A percentile compares a stretch with the other conserved stretches of the same genome.
Evolutionary conservation across 2,329 filamentous ascomycete species (phyloP).

Genomic region (Aspergillus ochraceoroseus): DNA sequence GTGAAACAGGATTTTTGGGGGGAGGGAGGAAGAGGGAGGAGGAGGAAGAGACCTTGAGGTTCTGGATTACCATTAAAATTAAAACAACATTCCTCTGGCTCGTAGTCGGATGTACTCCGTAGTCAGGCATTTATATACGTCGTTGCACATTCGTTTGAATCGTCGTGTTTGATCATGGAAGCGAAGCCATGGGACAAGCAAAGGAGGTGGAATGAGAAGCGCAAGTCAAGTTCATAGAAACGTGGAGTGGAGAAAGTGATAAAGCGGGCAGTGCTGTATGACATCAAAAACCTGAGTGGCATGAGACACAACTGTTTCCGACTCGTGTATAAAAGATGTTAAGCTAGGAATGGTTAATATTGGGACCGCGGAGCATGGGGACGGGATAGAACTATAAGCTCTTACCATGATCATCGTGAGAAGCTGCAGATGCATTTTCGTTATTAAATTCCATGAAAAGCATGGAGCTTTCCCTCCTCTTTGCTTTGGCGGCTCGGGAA

Average conservation of each 20-base stretch:
- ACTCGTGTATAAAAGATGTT: too few species aligned
- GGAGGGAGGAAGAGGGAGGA: too few species aligned
- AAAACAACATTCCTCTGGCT: constrained; percentile 19
- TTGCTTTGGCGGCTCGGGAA: constrained; percentile 39
- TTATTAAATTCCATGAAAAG: constrained; percentile 42
- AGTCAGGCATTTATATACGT: constrained; percentile 26
- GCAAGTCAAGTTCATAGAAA: too few species aligned
- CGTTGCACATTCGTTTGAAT: constrained; percentile 31
- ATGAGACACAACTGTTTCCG: too few species aligned
- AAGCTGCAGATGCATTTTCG: constrained; percentile 24
- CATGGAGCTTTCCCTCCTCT: constrained; percentile 48
- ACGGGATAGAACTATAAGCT: too few species aligned
- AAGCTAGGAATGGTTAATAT: too few species aligned
- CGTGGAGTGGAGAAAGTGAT: background rate
- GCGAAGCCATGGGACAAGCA: constrained; percentile 13
- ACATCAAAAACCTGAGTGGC: too few species aligned
- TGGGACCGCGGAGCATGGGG: background rate
- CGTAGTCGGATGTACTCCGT: constrained; percentile 14
- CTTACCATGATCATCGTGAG: constrained; percentile 26
- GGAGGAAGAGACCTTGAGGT: constrained; percentile 7
- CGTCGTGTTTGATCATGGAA: constrained; percentile 21
- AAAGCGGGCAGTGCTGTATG: too few species aligned
- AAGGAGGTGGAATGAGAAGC: constrained; percentile 3
- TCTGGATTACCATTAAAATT: constrained; percentile 36
- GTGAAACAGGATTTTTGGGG: too few species aligned